These are phyloP conservation scores for Neobulgaria alba DNA, from an alignment of 2,329 filamentous ascomycete species.

Conservation along the genomic window DNA sequence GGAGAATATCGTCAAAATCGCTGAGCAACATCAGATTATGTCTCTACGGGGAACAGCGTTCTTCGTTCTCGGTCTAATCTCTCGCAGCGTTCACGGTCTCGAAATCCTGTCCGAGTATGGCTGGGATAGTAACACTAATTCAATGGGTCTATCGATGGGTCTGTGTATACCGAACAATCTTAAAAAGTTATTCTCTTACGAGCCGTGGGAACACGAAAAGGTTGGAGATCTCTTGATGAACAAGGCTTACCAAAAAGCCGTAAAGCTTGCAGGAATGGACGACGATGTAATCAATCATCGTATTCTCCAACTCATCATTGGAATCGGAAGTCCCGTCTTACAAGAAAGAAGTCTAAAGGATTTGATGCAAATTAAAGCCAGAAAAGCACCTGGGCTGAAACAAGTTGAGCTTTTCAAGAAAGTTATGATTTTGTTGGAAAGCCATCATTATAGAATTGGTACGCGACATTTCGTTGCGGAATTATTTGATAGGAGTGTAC, in stretches of 20 bases:
- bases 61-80: conserved; percentile 89
- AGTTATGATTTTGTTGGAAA: conserved; percentile 76
- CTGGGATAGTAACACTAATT: conserved; percentile 87
- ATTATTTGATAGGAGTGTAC: conserved; percentile 83
- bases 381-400: conserved; percentile 66
- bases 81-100: conserved; percentile 81
- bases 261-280: conserved; percentile 41
- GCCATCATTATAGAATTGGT: conserved; percentile 79
- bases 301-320: conserved; percentile 76
- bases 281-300: conserved; percentile 57
- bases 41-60: conserved; percentile 92
- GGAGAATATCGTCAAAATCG: conserved; percentile 77
- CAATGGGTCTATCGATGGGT: conserved; percentile 73
- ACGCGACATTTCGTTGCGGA: conserved; percentile 88
- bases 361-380: conserved; percentile 68
- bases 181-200: conserved; percentile 66
- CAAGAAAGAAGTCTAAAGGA: conserved; percentile 81
- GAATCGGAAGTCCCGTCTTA: conserved; percentile 87
- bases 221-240: conserved; percentile 27
- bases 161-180: conserved; percentile 80
- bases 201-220: conserved; percentile 42
- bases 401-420: conserved; percentile 74
- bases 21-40: conserved; percentile 80
- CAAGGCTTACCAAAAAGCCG: conserved; percentile 38
- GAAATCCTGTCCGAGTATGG: conserved; percentile 84